Base-by-base conservation (phyloP, 2,329 filamentous ascomycete genomes). In the Monilinia vaccinii-corymbosi region DNA sequence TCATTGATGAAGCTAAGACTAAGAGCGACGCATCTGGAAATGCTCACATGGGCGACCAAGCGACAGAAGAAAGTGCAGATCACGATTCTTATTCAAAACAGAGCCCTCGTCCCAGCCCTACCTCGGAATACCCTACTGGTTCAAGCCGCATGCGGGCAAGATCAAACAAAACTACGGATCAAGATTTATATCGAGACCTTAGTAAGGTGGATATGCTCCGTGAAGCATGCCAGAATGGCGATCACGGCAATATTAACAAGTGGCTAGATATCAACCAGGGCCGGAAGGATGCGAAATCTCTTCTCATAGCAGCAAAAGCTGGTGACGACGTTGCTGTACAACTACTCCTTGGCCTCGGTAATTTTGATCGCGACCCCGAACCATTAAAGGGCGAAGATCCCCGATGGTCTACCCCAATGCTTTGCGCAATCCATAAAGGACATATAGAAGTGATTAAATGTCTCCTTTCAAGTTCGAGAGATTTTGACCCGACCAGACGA, bases 271-370 rank as follows among this genome's bases (percentile, higher is more conserved):
- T 86, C 28, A 68, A 62, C 28, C 46, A 56, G 64, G 53, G 62
- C 81, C 36, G 77, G 76, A 81, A 86, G 63, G 93, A 97, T 71
- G 85, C 92, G 1, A 88, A 92, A 65, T 90, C 91, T 49, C 85
- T 97, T 73, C 91, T 96, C 59, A 91, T 90, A 59, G 94, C 94
- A 25, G 92, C 94, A 34, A 87, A 91, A 73, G 94, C 92, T 60
- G 94, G 94, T 1, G 93, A 99, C 70, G 86, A 92, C 67, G 84
- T 66, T 46, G 68, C 71, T 38, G 62, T 72, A 16, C 65, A 68
- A 28, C 50, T 73, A 63, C 72, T 83, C 38, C 73, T 83, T 60
- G 79, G 76, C 18, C 75, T 78, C 61, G 74, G 76, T 42, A 74
- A 77, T 59, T 80, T 82, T 21, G 79, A 87, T 67, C 79, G 82